Evolutionary conservation across 2,329 filamentous ascomycete genomes (phyloP).

Genomic region (Phialophora chinensis): DNA sequence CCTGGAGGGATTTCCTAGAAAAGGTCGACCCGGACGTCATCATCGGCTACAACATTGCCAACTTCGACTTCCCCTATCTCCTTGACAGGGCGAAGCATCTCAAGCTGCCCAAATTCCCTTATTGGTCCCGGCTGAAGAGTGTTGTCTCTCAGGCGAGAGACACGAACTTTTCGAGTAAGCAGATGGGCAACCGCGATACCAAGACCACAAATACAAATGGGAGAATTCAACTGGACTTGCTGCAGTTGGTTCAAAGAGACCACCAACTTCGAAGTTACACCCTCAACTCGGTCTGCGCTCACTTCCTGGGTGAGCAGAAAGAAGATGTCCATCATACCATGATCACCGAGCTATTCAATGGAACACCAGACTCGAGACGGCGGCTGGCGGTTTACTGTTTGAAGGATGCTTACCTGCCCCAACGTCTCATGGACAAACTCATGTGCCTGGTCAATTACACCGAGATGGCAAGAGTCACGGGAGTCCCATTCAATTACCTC

Average conservation of each 20-base stretch:
- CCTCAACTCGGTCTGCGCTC: constrained; percentile 90
- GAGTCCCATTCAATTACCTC: constrained; percentile 94
- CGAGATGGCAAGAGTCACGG: constrained; percentile 99
- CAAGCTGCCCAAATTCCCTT: constrained; percentile 79
- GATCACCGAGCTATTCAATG: constrained; percentile 98
- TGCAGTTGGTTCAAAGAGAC: constrained; percentile 94
- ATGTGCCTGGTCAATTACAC: constrained; percentile 99
- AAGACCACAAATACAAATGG: constrained; percentile 95
- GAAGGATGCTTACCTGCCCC: constrained; percentile 95
- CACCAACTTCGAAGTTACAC: constrained; percentile 96
- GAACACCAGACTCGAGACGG: constrained; percentile 88
- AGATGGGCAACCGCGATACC: constrained; percentile 95
- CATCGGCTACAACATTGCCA: constrained; percentile 97
- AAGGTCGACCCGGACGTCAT: constrained; percentile 95
- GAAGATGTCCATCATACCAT: constrained; percentile 99
- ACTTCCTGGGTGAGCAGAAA: constrained; percentile 96
- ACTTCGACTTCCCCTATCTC: constrained; percentile 98
- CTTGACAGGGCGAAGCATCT: constrained; percentile 85
- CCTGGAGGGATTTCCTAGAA: constrained; percentile 88
- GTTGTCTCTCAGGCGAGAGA: constrained; percentile 74
- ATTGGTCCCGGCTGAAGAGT: constrained; percentile 80
- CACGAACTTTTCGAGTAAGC: constrained; percentile 93
- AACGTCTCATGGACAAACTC: constrained; percentile 93
- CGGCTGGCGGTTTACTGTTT: constrained; percentile 93
- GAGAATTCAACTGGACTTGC: constrained; percentile 85